These are phyloP conservation scores for Cytospora piceicola DNA, from an alignment of 2,329 filamentous ascomycete genomes.

Conservation along the genomic window DNA sequence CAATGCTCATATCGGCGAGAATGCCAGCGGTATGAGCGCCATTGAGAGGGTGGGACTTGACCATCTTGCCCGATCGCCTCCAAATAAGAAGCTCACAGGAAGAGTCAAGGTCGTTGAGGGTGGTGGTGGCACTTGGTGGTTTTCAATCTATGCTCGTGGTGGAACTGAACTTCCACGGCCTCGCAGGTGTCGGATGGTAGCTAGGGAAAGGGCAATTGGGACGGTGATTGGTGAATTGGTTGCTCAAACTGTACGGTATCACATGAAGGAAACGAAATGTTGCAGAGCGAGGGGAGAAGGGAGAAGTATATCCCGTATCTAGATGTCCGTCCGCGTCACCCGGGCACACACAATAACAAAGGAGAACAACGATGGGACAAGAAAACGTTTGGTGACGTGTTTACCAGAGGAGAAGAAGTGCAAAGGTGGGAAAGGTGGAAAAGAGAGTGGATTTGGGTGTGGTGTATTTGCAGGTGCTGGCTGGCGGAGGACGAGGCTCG, in stretches of 20 bases:
- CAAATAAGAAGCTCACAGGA: neutral
- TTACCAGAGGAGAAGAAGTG: conserved; percentile 6
- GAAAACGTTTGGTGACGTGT: conserved; percentile 4
- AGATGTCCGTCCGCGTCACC: neutral
- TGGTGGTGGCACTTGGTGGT: conserved; percentile 14
- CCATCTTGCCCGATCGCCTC: conserved; percentile 45
- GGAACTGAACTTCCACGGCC: neutral
- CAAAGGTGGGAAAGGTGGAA: conserved; percentile 18
- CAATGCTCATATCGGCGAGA: conserved; percentile 89
- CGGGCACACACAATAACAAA: neutral
- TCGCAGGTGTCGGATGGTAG: neutral
- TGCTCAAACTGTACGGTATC: neutral
- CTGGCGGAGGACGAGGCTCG: conserved; percentile 24
- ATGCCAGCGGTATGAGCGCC: conserved; percentile 86
- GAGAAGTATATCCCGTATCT: neutral
- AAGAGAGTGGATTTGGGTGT: conserved; percentile 17
- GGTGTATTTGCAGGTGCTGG: conserved; percentile 11
- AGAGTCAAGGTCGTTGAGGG: conserved; percentile 13
- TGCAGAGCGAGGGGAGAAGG: neutral
- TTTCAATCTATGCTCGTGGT: neutral
- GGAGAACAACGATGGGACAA: neutral
- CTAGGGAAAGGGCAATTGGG: neutral
- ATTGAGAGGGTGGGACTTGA: conserved; percentile 60
- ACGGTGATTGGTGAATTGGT: neutral
- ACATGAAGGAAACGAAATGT: neutral